Evolutionary conservation across 2,329 filamentous ascomycete genomes (phyloP).

Genomic region (Paecilomyces variotii): DNA sequence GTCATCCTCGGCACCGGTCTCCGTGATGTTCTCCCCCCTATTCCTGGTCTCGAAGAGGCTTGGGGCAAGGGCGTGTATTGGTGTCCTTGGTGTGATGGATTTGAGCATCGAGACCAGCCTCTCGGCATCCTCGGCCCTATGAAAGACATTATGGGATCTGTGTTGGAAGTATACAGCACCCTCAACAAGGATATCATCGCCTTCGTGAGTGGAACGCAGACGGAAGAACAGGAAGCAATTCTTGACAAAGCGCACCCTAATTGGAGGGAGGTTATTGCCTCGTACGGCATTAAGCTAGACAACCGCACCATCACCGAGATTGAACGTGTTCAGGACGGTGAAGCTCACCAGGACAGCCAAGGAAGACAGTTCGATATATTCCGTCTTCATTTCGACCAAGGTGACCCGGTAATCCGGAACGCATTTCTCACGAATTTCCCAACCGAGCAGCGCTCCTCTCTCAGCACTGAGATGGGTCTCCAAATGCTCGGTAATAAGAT

Average conservation of each 20-base stretch:
- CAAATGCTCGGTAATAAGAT: slow-evolving; percentile 39
- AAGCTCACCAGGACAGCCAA: slow-evolving; percentile 13
- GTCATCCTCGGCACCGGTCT: slow-evolving; percentile 53
- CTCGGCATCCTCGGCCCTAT: slow-evolving; percentile 48
- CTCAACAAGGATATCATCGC: slow-evolving; percentile 50
- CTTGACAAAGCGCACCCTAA: slow-evolving; percentile 35
- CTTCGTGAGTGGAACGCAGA: slow-evolving; percentile 54
- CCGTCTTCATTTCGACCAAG: slow-evolving; percentile 45
- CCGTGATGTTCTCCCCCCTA: slow-evolving; percentile 46
- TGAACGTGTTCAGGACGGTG: slow-evolving; percentile 36
- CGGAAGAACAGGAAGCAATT: slow-evolving; percentile 30
- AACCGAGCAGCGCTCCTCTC: slow-evolving; percentile 39
- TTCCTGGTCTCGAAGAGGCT: slow-evolving; percentile 47
- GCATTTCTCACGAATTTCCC: slow-evolving; percentile 48
- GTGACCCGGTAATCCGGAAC: slow-evolving; percentile 37
- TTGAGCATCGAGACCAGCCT: slow-evolving; percentile 52
- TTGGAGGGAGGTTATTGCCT: slow-evolving; percentile 44
- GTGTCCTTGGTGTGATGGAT: slow-evolving; percentile 59
- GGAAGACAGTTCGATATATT: slow-evolving; percentile 48
- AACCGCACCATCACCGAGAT: slow-evolving; percentile 48
- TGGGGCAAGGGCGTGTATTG: slow-evolving; percentile 56
- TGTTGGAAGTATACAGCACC: slow-evolving; percentile 45
- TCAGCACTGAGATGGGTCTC: slow-evolving; percentile 44
- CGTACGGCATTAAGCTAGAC: slow-evolving; percentile 47
- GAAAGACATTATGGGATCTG: slow-evolving; percentile 35